Conservation (phyloP, 106 monocot genomes). For the Dendrobium nobile region DNA sequence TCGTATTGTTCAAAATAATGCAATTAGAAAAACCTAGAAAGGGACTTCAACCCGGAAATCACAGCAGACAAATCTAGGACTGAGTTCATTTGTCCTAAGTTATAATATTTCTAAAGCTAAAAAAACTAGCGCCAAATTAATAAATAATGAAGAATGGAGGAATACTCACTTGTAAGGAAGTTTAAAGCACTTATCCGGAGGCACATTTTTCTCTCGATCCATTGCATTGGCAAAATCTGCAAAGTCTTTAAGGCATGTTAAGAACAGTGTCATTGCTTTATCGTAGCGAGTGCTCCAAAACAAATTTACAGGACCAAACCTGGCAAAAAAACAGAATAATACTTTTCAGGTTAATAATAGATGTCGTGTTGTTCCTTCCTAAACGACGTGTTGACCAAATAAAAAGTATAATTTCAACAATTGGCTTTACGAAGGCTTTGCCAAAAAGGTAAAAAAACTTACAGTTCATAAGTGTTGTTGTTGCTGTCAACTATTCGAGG, state of each 20-base stretch:
- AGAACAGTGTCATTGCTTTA: conserved; percentile 89
- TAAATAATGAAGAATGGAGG: not conserved
- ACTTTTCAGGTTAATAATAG: conserved; percentile 4
- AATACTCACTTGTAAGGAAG: conserved; percentile 88
- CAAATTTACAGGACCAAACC: conserved; percentile 96
- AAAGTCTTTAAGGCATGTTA: conserved; percentile 95
- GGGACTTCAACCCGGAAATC: not conserved
- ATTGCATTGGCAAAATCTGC: conserved; percentile 75
- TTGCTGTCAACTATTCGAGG: conserved; percentile 75
- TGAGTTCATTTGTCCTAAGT: not conserved
- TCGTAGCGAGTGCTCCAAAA: conserved; percentile 99
- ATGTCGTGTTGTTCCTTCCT: not conserved
- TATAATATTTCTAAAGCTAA: not conserved
- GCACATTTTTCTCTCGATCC: conserved; percentile 86
- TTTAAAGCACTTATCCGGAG: conserved; percentile 82
- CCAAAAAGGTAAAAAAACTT: conserved; percentile 16
- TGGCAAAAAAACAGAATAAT: conserved; percentile 23
- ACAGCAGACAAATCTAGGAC: not conserved
- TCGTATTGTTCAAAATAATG: not conserved
- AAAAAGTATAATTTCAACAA: not conserved
- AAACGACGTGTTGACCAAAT: not conserved
- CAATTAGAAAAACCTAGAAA: not conserved
- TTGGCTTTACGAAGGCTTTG: not conserved
- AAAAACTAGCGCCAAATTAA: not conserved
- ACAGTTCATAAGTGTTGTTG: conserved; percentile 88